Base-by-base conservation (phyloP, 164 flowering plant species). In the Litsea cubeba region DNA sequence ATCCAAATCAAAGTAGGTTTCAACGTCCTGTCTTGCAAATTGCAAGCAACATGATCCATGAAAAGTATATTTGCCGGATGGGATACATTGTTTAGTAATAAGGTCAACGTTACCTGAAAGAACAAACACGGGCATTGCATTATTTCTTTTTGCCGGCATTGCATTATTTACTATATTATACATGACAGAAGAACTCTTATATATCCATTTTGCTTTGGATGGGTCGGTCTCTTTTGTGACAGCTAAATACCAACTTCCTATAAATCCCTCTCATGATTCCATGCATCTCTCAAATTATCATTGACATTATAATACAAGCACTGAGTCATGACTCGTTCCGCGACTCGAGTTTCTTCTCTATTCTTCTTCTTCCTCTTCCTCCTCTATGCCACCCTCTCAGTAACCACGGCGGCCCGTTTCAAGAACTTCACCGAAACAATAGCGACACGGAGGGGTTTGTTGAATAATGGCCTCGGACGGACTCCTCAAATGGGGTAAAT, bases 401-500 rank as follows among this genome's bases (percentile, higher is more conserved):
- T 46, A 20, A n/a, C 57, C 30, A 6, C 11, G 7, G 71, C 71
- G 3, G 71, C 54, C 71, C 28, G 71, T 15, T 14, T 40, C 12
- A 4, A 28, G 18, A 18, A 18, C 54, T 5, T 20, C 50, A 46
- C 24, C 4, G 14, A 68, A 35, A 46, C 71, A n/a, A 8, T 28
- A 24, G 20, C 57, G 11, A 68, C 26, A 22, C 20, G 25, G 17
- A 68, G 54, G 24, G 40, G 54, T 20, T 12, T 46, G 71, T 68
- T 68, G 51, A 22, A n/a, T 23, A 68, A 35, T 12, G 71, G 54
- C 71, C 54, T 46, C 17, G 54, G 71, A 18, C 71, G 7, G 23
- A 68, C 71, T 20, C 71, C 54, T 35, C 54, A 46, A n/a, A 35
- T 68, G 71, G 51, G 50, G 71, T 68, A 35, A n/a, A 17, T 28